A percentile compares a stretch with the other conserved stretches of the same genome.
These are phyloP conservation scores for Metarhizium robertsii DNA, from an alignment of 2,329 filamentous ascomycete species.

Conservation along the genomic window DNA sequence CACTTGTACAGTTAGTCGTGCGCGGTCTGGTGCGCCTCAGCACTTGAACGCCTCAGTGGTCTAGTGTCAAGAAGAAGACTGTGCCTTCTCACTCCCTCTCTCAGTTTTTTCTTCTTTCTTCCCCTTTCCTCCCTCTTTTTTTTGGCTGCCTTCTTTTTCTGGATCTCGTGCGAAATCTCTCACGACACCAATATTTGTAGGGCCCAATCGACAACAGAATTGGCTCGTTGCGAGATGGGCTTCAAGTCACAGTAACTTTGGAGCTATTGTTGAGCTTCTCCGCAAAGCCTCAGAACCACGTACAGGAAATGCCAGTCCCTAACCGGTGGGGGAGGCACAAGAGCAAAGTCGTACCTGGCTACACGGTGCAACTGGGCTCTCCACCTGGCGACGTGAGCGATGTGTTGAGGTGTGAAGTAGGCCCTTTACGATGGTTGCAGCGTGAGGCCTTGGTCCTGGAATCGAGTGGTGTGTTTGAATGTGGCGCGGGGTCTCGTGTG, in stretches of 20 bases:
- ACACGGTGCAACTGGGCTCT: slow-evolving; percentile 8
- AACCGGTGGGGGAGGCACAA: slow-evolving; percentile 4
- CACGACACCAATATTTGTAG: background rate
- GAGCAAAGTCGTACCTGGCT: slow-evolving; percentile 6
- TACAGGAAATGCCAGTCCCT: background rate
- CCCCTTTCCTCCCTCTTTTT: background rate
- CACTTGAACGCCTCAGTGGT: no score
- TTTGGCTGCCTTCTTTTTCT: no score
- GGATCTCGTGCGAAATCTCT: background rate
- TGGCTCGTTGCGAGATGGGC: background rate
- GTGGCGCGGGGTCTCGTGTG: background rate
- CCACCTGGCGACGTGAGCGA: background rate
- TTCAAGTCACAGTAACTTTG: background rate
- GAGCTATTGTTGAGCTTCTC: slow-evolving; percentile 2
- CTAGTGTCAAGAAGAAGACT: no score
- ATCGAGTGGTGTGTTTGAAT: background rate
- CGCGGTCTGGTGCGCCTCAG: background rate
- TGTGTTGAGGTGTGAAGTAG: no score
- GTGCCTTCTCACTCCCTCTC: background rate
- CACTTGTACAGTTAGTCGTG: background rate
- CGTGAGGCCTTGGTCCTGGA: slow-evolving; percentile 1
- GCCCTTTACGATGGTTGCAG: background rate
- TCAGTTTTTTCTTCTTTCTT: background rate
- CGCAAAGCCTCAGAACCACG: background rate
- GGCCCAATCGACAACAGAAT: background rate